Evolutionary conservation across 2,329 filamentous ascomycete genomes (phyloP).

Genomic region (Didymellaceae sp.): DNA sequence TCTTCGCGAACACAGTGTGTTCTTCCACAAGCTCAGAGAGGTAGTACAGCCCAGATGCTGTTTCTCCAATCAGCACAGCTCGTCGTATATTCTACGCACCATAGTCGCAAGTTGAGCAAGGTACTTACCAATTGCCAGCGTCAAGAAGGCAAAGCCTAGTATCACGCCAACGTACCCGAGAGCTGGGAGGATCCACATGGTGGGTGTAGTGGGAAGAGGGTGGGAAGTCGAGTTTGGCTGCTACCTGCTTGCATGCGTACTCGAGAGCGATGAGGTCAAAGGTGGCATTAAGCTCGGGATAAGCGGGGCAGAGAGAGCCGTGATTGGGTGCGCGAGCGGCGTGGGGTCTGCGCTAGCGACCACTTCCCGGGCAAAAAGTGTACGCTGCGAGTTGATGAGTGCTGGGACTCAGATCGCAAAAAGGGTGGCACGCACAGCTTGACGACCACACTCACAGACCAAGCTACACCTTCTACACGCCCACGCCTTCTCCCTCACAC

Average conservation of each 20-base stretch:
- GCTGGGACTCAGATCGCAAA: slow-evolving; percentile 2
- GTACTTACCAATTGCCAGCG: slow-evolving; percentile 80
- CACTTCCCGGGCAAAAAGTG: slow-evolving; percentile 29
- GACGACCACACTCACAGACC: not conserved
- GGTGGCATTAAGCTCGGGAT: slow-evolving; percentile 29
- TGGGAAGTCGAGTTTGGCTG: no score
- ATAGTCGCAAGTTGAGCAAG: not conserved
- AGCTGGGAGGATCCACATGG: slow-evolving; percentile 94
- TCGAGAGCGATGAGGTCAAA: slow-evolving; percentile 35
- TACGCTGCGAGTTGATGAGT: slow-evolving; percentile 8
- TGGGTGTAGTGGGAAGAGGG: slow-evolving; percentile 35
- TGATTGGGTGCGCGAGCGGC: slow-evolving; percentile 20
- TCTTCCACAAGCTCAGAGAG: slow-evolving; percentile 98
- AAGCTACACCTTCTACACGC: not conserved
- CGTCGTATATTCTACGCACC: not conserved
- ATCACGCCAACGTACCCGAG: slow-evolving; percentile 87
- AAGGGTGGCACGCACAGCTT: not conserved
- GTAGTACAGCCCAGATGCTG: slow-evolving; percentile 97
- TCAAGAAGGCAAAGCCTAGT: slow-evolving; percentile 91
- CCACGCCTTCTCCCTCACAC: not conserved
- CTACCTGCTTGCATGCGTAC: slow-evolving; percentile 11
- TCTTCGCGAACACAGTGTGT: slow-evolving; percentile 91
- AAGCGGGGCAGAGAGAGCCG: not conserved
- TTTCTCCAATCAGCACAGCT: slow-evolving; percentile 2
- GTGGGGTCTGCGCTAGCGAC: slow-evolving; percentile 26